A percentile compares a stretch with the other conserved stretches of the same genome.
phyloP scores from a whole-genome alignment of 192 early-diverging fungal genomes.

The Umbelopsis isabellina region DNA sequence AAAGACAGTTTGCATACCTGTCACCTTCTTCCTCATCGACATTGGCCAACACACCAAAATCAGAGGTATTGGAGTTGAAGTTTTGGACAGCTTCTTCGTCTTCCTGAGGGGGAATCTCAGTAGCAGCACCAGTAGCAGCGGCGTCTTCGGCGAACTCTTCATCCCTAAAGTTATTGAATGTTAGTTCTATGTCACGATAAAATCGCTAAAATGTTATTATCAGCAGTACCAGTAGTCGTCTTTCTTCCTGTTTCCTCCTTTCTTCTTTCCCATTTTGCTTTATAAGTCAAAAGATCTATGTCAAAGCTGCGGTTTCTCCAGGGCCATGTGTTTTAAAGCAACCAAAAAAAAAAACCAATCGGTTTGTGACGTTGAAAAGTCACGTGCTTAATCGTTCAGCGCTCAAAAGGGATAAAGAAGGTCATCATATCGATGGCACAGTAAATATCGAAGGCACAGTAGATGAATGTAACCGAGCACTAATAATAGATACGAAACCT shows the following conservation, averaged over 20 bases:
- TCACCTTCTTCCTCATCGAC: slow-evolving; percentile 48
- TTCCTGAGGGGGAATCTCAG: slow-evolving; percentile 25
- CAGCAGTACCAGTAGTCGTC: slow-evolving; percentile 58
- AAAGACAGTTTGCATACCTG: slow-evolving; percentile 34
- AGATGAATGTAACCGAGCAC: no score
- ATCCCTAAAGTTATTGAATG: slow-evolving; percentile 40
- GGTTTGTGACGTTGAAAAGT: slow-evolving; percentile 14
- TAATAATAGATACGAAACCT: no score
- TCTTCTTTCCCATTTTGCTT: slow-evolving; percentile 58
- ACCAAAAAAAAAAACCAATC: slow-evolving; percentile 10
- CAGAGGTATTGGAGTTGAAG: slow-evolving; percentile 1
- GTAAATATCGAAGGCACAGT: no score
- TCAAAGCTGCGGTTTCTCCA: not conserved
- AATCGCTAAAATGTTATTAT: not conserved
- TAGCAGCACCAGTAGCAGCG: slow-evolving; percentile 37
- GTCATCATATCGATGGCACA: no score
- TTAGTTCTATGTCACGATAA: not conserved
- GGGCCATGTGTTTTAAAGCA: not conserved
- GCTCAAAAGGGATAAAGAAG: no score
- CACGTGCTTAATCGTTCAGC: not conserved
- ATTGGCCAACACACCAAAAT: slow-evolving; percentile 27
- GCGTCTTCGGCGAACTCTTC: slow-evolving; percentile 58
- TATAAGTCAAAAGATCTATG: slow-evolving; percentile 8
- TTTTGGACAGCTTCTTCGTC: slow-evolving; percentile 29
- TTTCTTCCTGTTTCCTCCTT: slow-evolving; percentile 56